These are phyloP conservation scores for Pseudocercospora cruenta DNA, from an alignment of 2,329 filamentous ascomycete species.

Conservation along the genomic window DNA sequence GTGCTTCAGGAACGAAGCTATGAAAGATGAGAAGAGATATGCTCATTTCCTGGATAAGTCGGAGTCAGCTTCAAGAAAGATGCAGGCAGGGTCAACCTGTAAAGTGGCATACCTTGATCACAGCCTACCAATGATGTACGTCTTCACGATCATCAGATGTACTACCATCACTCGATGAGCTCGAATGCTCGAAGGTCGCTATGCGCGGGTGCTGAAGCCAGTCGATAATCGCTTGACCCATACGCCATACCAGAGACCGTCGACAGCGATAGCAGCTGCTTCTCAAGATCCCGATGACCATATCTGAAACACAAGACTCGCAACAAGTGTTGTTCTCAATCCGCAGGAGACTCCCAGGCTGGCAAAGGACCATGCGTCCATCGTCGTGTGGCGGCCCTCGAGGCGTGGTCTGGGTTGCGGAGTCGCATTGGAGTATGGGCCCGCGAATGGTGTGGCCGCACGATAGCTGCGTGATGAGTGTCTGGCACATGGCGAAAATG, in stretches of 20 bases:
- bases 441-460: constrained; percentile 26
- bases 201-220: constrained; percentile 4
- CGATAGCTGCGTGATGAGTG: constrained; percentile 22
- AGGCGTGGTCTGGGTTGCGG: constrained; percentile 4
- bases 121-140: constrained; percentile 1
- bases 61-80: not conserved
- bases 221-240: constrained; percentile 20
- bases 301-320: constrained; percentile 23
- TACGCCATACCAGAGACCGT: constrained; percentile 11
- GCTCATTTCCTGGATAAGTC: not conserved
- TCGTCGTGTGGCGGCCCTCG: constrained; percentile 19
- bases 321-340: constrained; percentile 25
- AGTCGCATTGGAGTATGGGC: constrained; percentile 23
- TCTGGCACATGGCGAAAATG: constrained; percentile 23
- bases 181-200: not conserved
- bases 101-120: not conserved
- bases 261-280: constrained; percentile 25
- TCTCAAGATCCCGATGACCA: constrained; percentile 18
- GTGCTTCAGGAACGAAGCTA: constrained; percentile 30
- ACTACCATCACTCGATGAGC: not conserved
- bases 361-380: constrained; percentile 19
- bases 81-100: not conserved
- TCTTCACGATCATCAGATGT: not conserved
- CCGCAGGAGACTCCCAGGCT: constrained; percentile 5
- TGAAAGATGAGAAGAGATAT: constrained; percentile 18